These are phyloP conservation scores for Cyberlindnera bimundalis DNA, from an alignment of 805 yeast genomes.

Conservation along the genomic window DNA sequence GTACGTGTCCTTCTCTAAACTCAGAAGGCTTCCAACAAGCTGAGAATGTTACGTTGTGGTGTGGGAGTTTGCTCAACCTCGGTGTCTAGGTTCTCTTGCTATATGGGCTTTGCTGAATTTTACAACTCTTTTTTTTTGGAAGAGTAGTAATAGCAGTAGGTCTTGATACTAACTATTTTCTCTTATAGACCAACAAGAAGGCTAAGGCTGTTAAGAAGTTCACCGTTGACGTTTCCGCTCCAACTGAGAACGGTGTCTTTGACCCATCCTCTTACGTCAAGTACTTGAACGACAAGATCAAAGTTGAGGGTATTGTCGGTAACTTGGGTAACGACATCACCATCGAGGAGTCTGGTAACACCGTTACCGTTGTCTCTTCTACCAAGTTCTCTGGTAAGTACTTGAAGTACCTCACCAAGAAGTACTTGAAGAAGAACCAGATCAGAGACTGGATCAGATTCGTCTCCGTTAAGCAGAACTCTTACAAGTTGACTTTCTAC, in stretches of 20 bases:
- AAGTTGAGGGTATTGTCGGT: slow-evolving; percentile 95
- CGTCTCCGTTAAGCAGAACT: slow-evolving; percentile 91
- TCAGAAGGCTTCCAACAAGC: slow-evolving; percentile 1
- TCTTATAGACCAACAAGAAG: slow-evolving; percentile 72
- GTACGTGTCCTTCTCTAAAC: slow-evolving; percentile 50
- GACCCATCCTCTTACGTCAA: slow-evolving; percentile 97
- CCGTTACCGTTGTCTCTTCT: slow-evolving; percentile 83
- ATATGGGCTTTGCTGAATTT: slow-evolving; percentile 33
- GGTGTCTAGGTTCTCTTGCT: slow-evolving; percentile 11
- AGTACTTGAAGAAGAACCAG: slow-evolving; percentile 99
- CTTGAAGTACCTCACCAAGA: slow-evolving; percentile 99
- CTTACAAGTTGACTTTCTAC: slow-evolving; percentile 98
- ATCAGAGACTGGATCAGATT: slow-evolving; percentile 99
- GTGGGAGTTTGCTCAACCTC: too few relatives aligned
- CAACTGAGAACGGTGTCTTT: slow-evolving; percentile 95
- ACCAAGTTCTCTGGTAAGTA: slow-evolving; percentile 99
- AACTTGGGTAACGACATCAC: slow-evolving; percentile 95
- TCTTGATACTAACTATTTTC: slow-evolving; percentile 40
- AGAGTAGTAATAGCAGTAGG: slow-evolving; percentile 59
- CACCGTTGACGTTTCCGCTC: slow-evolving; percentile 95
- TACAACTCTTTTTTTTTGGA: slow-evolving; percentile 22
- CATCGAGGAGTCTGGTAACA: slow-evolving; percentile 84
- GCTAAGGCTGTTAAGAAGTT: slow-evolving; percentile 82
- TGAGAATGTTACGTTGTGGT: slow-evolving; percentile 3
- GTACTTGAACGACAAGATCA: slow-evolving; percentile 98